Evolutionary conservation across 768 basidiomycete species (phyloP).

Genomic region (Amanita inopinata): DNA sequence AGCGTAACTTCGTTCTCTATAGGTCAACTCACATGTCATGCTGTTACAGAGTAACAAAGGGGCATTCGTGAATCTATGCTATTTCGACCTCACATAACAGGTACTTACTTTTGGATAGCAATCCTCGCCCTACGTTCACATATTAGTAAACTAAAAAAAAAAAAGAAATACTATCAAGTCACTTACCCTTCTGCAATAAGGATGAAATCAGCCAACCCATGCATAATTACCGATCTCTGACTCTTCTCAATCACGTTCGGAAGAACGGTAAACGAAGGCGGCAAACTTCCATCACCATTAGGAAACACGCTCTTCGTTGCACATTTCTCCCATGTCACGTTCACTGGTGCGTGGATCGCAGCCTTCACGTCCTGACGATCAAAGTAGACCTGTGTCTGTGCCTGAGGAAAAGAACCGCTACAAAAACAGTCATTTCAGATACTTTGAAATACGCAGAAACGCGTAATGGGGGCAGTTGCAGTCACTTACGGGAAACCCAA

Average conservation of each 20-base stretch:
- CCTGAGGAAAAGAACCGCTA: slow-evolving; percentile 47
- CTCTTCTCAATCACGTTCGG: slow-evolving; percentile 73
- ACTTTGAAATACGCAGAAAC: too few relatives aligned
- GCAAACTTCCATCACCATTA: slow-evolving; percentile 48
- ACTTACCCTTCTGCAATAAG: slow-evolving; percentile 66
- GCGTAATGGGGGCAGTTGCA: too few relatives aligned
- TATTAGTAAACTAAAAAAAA: not conserved
- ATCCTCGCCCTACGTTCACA: slow-evolving; percentile 37
- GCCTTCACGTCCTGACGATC: slow-evolving; percentile 56
- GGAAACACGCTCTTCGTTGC: slow-evolving; percentile 52
- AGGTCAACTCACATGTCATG: slow-evolving; percentile 37
- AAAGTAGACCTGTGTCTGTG: slow-evolving; percentile 61
- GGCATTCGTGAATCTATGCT: too few relatives aligned
- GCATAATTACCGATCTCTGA: slow-evolving; percentile 54
- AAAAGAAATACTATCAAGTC: too few relatives aligned
- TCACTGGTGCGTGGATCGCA: slow-evolving; percentile 60
- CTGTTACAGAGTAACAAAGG: slow-evolving; percentile 15
- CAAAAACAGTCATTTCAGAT: not conserved
- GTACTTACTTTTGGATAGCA: slow-evolving; percentile 52
- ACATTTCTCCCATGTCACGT: slow-evolving; percentile 58
- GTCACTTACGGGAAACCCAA: slow-evolving; percentile 67
- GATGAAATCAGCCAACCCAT: slow-evolving; percentile 66
- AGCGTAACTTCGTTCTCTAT: not conserved
- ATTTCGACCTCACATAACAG: too few relatives aligned
- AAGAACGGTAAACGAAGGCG: slow-evolving; percentile 54